phyloP scores from a whole-genome alignment of 805 yeast genomes.

The Wickerhamomyces bisporus region DNA sequence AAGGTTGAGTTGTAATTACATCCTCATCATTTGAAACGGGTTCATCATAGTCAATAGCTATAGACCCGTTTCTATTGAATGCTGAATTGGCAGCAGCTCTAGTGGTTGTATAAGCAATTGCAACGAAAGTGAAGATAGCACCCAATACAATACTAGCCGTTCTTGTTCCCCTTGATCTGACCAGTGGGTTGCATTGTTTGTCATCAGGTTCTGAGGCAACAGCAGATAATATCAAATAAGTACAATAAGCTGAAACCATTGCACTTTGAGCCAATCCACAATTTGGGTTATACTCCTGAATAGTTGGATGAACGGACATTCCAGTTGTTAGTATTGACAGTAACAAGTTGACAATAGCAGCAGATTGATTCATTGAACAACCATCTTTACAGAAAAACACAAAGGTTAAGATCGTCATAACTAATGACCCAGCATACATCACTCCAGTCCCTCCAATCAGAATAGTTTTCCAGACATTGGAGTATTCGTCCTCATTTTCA shows the following conservation, averaged over 20 bases:
- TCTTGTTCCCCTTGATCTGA: slow-evolving; percentile 85
- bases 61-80: slow-evolving; percentile 42
- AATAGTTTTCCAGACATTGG: slow-evolving; percentile 68
- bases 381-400: slow-evolving; percentile 75
- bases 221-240: slow-evolving; percentile 86
- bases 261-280: slow-evolving; percentile 97
- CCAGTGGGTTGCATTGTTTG: slow-evolving; percentile 82
- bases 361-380: slow-evolving; percentile 86
- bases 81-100: slow-evolving; percentile 88
- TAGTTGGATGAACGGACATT: slow-evolving; percentile 71
- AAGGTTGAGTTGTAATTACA: slow-evolving; percentile 43
- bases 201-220: slow-evolving; percentile 97
- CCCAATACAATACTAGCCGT: slow-evolving; percentile 85
- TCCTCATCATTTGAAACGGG: slow-evolving; percentile 20
- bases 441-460: slow-evolving; percentile 80
- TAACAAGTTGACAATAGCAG: slow-evolving; percentile 71
- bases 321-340: slow-evolving; percentile 59
- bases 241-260: slow-evolving; percentile 91
- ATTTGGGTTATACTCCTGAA: slow-evolving; percentile 89
- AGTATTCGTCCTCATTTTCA: slow-evolving; percentile 65
- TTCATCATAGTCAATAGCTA: slow-evolving; percentile 27
- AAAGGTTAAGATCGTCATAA: slow-evolving; percentile 75
- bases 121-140: slow-evolving; percentile 88
- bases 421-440: slow-evolving; percentile 74
- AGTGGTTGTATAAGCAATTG: slow-evolving; percentile 95